Conservation (phyloP, 805 yeast species). For the Candida schatavii region DNA sequence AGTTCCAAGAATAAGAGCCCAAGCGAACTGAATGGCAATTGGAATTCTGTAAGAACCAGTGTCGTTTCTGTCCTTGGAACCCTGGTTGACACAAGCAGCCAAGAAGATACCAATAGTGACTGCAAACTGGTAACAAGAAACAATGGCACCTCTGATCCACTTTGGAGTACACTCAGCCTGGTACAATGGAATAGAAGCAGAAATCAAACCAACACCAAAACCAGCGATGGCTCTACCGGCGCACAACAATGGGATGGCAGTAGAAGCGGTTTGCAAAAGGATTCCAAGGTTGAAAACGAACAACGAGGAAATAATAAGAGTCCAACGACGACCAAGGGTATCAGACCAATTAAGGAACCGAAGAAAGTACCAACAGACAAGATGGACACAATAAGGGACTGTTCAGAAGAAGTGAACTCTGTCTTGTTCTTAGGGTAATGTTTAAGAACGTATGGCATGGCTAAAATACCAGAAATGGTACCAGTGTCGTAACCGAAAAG, state of each 20-base stretch:
- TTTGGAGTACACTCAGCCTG: constrained; percentile 41
- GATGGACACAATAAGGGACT: constrained; percentile 23
- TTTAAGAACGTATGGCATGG: constrained; percentile 34
- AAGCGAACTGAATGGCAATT: constrained; percentile 36
- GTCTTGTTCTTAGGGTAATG: constrained; percentile 19
- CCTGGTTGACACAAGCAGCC: constrained; percentile 38
- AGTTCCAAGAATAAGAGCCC: constrained; percentile 30
- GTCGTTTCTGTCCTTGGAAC: constrained; percentile 29
- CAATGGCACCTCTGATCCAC: constrained; percentile 44
- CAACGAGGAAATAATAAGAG: constrained; percentile 31
- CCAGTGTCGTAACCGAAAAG: constrained; percentile 44
- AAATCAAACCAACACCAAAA: constrained; percentile 40
- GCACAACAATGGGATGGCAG: constrained; percentile 32
- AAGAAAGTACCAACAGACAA: constrained; percentile 43
- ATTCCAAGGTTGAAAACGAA: constrained; percentile 37
- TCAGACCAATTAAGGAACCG: constrained; percentile 39
- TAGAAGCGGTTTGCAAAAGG: constrained; percentile 36
- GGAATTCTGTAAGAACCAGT: constrained; percentile 42
- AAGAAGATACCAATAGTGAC: constrained; percentile 38
- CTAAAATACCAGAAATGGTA: constrained; percentile 41
- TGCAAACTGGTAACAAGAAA: constrained; percentile 39
- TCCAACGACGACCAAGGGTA: constrained; percentile 38
- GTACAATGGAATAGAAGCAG: constrained; percentile 40
- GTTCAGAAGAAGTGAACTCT: constrained; percentile 18
- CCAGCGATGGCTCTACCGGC: constrained; percentile 41